Evolutionary conservation across 1,284 basidiomycete genomes (phyloP).

Genomic region (Papiliotrema fonsecae): DNA sequence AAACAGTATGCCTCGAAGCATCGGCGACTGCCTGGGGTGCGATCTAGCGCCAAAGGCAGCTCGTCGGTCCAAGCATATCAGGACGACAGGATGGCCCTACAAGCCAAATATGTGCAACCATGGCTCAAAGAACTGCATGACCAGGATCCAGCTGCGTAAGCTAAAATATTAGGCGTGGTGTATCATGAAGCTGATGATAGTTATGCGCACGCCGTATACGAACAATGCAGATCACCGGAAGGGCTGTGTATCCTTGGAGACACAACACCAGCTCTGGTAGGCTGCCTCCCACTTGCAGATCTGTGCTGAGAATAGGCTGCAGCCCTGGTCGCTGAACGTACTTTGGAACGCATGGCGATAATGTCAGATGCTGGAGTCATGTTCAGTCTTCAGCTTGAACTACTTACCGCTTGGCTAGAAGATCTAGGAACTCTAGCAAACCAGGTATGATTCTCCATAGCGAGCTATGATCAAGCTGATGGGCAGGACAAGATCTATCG

Average conservation of each 20-base stretch:
- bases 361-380: conserved; percentile 47
- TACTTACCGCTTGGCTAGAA: conserved; percentile 64
- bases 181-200: background rate
- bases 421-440: conserved; percentile 29
- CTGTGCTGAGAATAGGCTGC: background rate
- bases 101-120: conserved; percentile 55
- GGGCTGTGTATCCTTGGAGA: background rate
- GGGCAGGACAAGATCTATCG: conserved; percentile 34
- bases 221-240: conserved; percentile 20
- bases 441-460: conserved; percentile 13
- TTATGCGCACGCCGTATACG: conserved; percentile 35
- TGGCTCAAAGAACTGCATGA: conserved; percentile 65
- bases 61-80: conserved; percentile 49
- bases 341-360: conserved; percentile 26
- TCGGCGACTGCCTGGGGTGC: conserved; percentile 59
- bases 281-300: background rate
- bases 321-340: conserved; percentile 1
- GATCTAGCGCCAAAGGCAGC: conserved; percentile 49
- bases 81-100: conserved; percentile 60
- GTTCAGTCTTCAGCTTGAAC: conserved; percentile 59
- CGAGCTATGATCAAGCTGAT: background rate
- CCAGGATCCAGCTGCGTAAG: conserved; percentile 55
- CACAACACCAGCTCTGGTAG: background rate
- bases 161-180: background rate
- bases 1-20: conserved; percentile 32